phyloP scores from a whole-genome alignment of 169 alveolate species.

The Plasmodium berghei region DNA sequence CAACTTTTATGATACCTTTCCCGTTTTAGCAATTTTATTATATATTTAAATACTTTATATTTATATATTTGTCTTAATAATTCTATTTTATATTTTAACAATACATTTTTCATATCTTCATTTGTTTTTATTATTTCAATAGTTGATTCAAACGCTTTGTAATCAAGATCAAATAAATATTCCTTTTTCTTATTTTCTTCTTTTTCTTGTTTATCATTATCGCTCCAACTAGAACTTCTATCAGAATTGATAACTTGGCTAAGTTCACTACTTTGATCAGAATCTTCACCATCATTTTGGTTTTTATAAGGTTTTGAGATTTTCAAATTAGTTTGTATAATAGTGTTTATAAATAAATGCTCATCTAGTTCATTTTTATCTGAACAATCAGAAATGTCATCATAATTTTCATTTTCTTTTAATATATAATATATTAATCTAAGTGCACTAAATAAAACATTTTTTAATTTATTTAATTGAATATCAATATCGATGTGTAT shows the following conservation, averaged over 20 bases:
- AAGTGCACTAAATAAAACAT: constrained; percentile 26
- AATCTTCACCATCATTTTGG: not conserved
- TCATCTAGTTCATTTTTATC: constrained; percentile 23
- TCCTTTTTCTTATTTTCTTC: not conserved
- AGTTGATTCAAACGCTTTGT: not conserved
- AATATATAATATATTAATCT: constrained; percentile 17
- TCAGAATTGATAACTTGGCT: not conserved
- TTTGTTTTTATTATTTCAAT: not conserved
- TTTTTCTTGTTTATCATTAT: not conserved
- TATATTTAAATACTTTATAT: constrained; percentile 23
- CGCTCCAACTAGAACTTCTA: not conserved
- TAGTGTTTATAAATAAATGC: not conserved
- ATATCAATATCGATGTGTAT: constrained; percentile 37
- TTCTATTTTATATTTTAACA: constrained; percentile 39
- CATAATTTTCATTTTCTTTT: not conserved
- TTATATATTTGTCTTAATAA: constrained; percentile 39
- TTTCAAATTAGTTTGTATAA: constrained; percentile 18
- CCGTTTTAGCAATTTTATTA: constrained; percentile 35
- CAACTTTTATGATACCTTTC: constrained; percentile 15
- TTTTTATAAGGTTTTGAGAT: not conserved
- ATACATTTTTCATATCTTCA: constrained; percentile 25
- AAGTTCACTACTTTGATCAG: not conserved
- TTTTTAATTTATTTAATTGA: constrained; percentile 53
- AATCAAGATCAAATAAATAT: constrained; percentile 12
- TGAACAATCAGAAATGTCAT: not conserved